Evolutionary conservation across 75 land plant species (phyloP), one percentile per base, ranked within the genome.

Genomic region (Isoetes taiwanensis): DNA sequence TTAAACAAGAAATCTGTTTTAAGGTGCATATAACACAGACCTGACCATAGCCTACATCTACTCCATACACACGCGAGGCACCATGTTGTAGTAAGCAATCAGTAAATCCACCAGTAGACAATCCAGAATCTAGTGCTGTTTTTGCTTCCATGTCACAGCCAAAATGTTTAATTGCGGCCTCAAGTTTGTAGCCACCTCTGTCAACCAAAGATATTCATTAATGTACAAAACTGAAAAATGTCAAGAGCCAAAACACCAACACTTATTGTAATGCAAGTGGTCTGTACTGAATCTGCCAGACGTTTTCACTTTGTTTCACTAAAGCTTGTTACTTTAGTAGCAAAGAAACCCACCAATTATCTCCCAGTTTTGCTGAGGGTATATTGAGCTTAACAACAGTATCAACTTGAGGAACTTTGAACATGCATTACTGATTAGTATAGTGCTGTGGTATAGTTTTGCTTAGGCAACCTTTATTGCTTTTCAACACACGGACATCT

Each of bases 31-130:
- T 29, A 61, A 17, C 0, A 53, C 8, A 16, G 52, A 70, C 97
- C 93, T 91, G 97, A 38, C 97, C 97, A 72, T 91, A 91, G 41
- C 97, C 97, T 2, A 91, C 97, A 76, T 91, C 97, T 59, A 91
- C 82, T 20, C 97, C 97, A 78, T 86, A 91, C 27, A 91, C 88
- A 70, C 63, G 77, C 27, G 82, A 59, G 43, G 95, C 94, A 59
- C 97, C 97, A 69, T 83, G 41, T 61, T 86, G 97, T 56, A 91
- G 93, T 55, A 91, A 64, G 53, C 97, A 91, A 65, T 91, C 97
- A 43, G 97, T 83, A 64, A 91, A 91, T 32, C 97, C 97, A 54
- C 97, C 97, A 34, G 97, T 91, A 24, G 97, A 91, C 37, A 91
- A 67, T 11, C 97, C 97, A 20, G 97, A 80, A 69, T 91, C 97